Conservation (phyloP, 2,329 filamentous ascomycete species). For the Aureobasidium sp. region DNA sequence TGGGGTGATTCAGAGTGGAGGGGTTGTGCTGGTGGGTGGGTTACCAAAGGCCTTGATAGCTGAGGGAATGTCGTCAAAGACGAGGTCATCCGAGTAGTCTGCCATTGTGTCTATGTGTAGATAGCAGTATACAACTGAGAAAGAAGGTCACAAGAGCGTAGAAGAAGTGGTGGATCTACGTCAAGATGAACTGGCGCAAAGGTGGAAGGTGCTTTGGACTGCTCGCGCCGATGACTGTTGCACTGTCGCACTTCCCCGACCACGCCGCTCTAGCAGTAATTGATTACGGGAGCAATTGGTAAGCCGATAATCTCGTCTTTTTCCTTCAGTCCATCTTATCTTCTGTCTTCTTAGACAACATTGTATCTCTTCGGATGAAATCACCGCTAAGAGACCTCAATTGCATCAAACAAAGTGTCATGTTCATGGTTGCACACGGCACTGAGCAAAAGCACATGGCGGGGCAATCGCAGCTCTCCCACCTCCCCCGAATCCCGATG, state of each 20-base stretch:
- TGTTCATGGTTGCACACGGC: background rate
- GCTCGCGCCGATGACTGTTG: background rate
- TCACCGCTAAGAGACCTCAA: background rate
- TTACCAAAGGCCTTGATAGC: constrained; percentile 31
- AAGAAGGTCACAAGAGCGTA: background rate
- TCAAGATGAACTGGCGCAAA: background rate
- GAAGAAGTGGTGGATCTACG: background rate
- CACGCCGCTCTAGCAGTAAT: background rate
- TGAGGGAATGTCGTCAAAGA: constrained; percentile 33
- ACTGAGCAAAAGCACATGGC: background rate
- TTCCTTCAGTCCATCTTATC: too few relatives aligned
- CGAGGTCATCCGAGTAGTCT: constrained; percentile 6
- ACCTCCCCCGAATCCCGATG: background rate
- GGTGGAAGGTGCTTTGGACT: background rate
- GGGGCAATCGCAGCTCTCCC: background rate
- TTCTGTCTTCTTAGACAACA: too few relatives aligned
- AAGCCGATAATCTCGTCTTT: background rate
- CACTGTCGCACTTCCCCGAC: background rate
- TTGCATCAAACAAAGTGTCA: background rate
- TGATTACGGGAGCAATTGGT: constrained; percentile 8
- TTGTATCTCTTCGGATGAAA: too few relatives aligned
- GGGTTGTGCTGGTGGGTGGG: background rate
- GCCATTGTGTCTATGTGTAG: background rate
- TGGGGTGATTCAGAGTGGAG: background rate
- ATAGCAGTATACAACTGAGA: background rate